Conservation (phyloP, 768 basidiomycete genomes). For the Leccinum variicolor region DNA sequence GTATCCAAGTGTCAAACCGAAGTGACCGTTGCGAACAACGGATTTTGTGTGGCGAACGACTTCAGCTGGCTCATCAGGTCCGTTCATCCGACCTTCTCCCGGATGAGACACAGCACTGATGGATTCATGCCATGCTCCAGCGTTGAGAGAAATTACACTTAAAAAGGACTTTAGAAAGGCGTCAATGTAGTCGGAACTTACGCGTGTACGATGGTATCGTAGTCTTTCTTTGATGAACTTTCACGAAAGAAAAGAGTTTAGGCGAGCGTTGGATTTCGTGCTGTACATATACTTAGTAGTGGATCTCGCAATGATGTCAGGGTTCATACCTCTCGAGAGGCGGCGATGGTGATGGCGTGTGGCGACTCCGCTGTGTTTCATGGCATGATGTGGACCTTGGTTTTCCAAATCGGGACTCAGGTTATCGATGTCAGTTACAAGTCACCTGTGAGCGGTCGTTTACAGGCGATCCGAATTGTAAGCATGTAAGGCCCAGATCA, state of each 20-base stretch:
- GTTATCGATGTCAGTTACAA: too few species aligned
- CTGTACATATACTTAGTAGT: background rate
- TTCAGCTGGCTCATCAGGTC: background rate
- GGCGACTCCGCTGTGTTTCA: too few species aligned
- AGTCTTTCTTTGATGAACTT: too few species aligned
- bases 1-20: background rate
- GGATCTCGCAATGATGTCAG: background rate
- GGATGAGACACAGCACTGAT: background rate
- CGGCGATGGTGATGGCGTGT: too few species aligned
- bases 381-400: too few species aligned
- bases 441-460: too few species aligned
- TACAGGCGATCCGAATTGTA: too few species aligned
- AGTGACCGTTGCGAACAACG: background rate
- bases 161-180: background rate
- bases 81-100: background rate
- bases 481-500: too few species aligned
- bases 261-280: too few species aligned
- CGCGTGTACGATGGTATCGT: too few species aligned
- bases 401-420: too few species aligned
- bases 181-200: background rate
- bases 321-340: background rate
- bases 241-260: too few species aligned
- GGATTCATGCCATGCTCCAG: background rate
- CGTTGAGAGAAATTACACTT: background rate
- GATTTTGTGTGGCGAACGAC: background rate